These are phyloP conservation scores for Aegilops sharonensis DNA, from an alignment of 176 grass and related monocot genomes.

Conservation along the genomic window DNA sequence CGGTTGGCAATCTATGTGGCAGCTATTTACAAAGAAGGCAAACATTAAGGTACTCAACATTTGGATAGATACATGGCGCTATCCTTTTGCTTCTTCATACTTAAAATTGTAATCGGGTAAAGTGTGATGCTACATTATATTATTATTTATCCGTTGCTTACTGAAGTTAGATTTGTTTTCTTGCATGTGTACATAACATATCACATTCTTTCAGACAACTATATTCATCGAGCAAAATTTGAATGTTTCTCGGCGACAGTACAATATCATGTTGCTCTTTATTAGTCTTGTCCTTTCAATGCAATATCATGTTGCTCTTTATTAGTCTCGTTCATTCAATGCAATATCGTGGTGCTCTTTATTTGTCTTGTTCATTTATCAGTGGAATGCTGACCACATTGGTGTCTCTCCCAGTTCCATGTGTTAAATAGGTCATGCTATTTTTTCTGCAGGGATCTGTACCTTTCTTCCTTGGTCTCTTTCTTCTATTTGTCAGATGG, in stretches of 20 bases:
- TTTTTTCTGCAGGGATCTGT: constrained; percentile 63
- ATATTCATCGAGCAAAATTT: neutral
- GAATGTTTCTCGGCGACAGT: neutral
- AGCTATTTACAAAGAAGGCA: constrained; percentile 76
- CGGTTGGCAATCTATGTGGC: constrained; percentile 76
- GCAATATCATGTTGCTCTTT: neutral
- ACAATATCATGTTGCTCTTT: neutral
- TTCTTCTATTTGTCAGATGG: constrained; percentile 93
- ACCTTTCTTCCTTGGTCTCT: constrained; percentile 86
- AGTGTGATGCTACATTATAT: constrained; percentile 12
- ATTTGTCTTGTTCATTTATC: constrained; percentile 3
- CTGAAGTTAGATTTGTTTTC: constrained; percentile 2
- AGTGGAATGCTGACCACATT: constrained; percentile 12
- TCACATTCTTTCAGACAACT: neutral
- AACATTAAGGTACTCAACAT: constrained; percentile 73
- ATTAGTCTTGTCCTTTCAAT: neutral
- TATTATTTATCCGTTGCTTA: neutral
- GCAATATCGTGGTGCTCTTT: neutral
- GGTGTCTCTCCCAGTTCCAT: neutral
- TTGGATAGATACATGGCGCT: constrained; percentile 7
- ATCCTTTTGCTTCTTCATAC: neutral
- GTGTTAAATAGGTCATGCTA: constrained; percentile 4
- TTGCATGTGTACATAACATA: neutral
- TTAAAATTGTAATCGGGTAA: constrained; percentile 6
- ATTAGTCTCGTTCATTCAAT: neutral